Base-by-base conservation (phyloP, 1,284 basidiomycete genomes). In the Anthracocystis panici-leucophaei region DNA sequence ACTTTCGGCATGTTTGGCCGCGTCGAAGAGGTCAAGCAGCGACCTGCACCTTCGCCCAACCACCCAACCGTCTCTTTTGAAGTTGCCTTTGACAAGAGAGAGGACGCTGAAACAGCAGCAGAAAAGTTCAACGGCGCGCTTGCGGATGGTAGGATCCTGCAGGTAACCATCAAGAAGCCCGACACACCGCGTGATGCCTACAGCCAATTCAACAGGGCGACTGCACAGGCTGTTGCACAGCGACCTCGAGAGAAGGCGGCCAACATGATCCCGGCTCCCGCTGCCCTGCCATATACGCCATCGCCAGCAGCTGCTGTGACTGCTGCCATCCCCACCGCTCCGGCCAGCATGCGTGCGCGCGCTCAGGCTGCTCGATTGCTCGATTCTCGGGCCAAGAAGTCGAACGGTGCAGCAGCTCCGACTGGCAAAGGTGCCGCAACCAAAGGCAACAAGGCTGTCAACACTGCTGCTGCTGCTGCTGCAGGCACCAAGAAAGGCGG, bases 111-210 rank as follows among this genome's bases (percentile, higher is more conserved):
- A 27, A 57, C 52, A 40, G 79, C 83, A n/a, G 73, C 77, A 48
- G 60, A 67, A 16, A 81, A 82, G 65, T 80, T 81, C 57, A 70
- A 84, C 57, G 79, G 81, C 18, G 80, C 80, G 31, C 68, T 83
- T 5, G 82, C 83, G 11, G 83, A 84, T 50, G 83, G 83, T 3
- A 78, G 82, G 52, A 72, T 82, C 25, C 55, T 84, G 29, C 67
- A 74, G 27, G 82, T 84, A 21, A 52, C 73, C 20, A 62, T 76
- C 74, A 72, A 72, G 65, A 76, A 72, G 59, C 58, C 74, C 21
- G 74, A 76, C 0, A 40, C 54, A 6, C 61, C 74, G 7, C 57
- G 65, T 1, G 68, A 71, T 59, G 55, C 74, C 2, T 56, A 59
- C 31, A 68, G 65, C 44, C 74, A 72, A 25, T 76, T 76, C 46